Evolutionary conservation across 2,329 filamentous ascomycete genomes (phyloP).

Genomic region (Exophiala lecanii-corni): DNA sequence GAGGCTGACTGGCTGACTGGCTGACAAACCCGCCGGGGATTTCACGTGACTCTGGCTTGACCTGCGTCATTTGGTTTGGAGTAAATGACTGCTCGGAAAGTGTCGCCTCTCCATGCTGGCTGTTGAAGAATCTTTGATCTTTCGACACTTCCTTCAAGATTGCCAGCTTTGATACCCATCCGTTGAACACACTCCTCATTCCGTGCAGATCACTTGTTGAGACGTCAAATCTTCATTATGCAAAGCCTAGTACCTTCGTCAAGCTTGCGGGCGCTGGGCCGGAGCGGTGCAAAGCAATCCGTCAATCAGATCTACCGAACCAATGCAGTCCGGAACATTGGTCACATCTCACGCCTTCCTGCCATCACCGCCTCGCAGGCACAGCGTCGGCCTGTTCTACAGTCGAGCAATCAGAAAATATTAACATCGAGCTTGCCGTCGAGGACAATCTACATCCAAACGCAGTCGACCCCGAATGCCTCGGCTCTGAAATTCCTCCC

Average conservation of each 20-base stretch:
- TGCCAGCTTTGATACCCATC: no score
- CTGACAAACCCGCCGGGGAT: no score
- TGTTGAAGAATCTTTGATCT: no score
- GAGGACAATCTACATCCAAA: conserved; percentile 95
- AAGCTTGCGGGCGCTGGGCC: conserved; percentile 5
- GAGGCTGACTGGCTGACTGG: no score
- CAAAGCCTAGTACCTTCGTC: conserved; percentile 5
- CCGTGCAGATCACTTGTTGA: no score
- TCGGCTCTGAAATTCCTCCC: conserved; percentile 94
- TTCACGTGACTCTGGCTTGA: no score
- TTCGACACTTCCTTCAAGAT: no score
- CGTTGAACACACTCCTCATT: no score
- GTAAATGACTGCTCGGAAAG: no score
- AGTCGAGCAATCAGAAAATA: conserved; percentile 36
- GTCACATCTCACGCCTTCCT: conserved; percentile 42
- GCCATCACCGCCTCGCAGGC: conserved; percentile 46
- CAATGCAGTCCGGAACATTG: conserved; percentile 8
- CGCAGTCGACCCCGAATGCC: conserved; percentile 87
- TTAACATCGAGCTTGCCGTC: conserved; percentile 35
- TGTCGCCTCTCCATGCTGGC: no score
- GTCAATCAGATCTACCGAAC: conserved; percentile 9
- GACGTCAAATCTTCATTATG: no score
- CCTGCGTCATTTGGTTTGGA: no score
- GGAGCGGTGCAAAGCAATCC: background rate
- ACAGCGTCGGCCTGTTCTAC: conserved; percentile 43